Evolutionary conservation across 1,139 yeast species (phyloP).

Genomic region (Candida tunisiensis): DNA sequence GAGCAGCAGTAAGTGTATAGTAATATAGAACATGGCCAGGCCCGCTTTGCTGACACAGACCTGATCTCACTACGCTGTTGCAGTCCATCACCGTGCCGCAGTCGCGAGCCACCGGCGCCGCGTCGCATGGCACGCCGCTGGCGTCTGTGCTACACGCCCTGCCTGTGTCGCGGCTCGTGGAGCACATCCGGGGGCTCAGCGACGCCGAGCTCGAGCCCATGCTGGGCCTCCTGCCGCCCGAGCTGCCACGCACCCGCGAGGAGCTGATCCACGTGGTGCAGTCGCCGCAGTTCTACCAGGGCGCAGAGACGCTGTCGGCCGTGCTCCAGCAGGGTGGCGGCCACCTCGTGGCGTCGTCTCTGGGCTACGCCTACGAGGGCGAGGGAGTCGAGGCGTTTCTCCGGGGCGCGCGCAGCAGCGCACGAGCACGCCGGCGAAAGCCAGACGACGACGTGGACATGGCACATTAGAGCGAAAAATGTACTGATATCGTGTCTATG

Average conservation of each 20-base stretch:
- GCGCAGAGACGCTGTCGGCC: conserved; percentile 27
- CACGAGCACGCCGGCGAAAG: too few relatives aligned
- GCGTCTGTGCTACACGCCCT: conserved; percentile 25
- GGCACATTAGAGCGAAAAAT: too few relatives aligned
- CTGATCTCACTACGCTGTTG: conserved; percentile 1
- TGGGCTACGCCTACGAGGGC: conserved; percentile 35
- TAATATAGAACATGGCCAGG: neutral
- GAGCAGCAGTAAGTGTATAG: neutral
- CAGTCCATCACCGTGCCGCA: conserved; percentile 5
- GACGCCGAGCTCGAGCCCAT: conserved; percentile 23
- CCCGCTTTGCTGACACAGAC: neutral
- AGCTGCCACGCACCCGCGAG: conserved; percentile 23
- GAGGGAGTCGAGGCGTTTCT: conserved; percentile 44
- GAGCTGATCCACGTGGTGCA: conserved; percentile 30
- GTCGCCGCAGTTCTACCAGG: conserved; percentile 37
- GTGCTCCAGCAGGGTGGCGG: conserved; percentile 29
- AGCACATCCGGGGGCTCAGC: conserved; percentile 24
- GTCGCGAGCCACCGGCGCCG: neutral
- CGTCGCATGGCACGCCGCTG: conserved; percentile 7
- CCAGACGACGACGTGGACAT: too few relatives aligned
- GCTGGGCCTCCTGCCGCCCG: conserved; percentile 28
- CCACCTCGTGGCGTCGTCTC: conserved; percentile 31
- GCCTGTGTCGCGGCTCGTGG: conserved; percentile 22
- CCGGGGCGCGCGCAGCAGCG: conserved; percentile 22
- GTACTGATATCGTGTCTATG: too few relatives aligned